Base-by-base conservation (phyloP, 176 grass and related monocot genomes). In the Ensete glaucum region DNA sequence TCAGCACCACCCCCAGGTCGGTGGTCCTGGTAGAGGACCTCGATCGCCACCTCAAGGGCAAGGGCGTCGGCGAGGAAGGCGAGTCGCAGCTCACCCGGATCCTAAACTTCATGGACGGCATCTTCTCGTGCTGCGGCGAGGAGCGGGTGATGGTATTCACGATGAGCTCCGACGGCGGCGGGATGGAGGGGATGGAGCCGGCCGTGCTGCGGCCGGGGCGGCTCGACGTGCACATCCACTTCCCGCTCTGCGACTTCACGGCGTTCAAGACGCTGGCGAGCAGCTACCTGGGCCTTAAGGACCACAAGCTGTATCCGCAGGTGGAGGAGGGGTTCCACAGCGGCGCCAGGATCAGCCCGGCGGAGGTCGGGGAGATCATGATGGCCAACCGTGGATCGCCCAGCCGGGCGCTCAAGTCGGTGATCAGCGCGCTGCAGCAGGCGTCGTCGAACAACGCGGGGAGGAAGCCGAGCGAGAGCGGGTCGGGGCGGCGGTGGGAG, bases 331-430 rank as follows among this genome's bases (percentile, higher is more conserved):
- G 80, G 15, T 95, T 99, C 86, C 91, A 91, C 54, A 82, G 43
- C 76, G 96, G 96, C 73, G 91, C 82, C 0, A 78, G 71, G 51
- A 82, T 99, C 57, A 99, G 91, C 88, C 96, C 86, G 16, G 91
- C 96, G 10, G 96, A 95, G 83, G 88, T 99, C 55, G 96, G 91
- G 48, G 96, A 99, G 87, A 99, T 99, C 72, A 95, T 99, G 96
- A 86, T 99, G 76, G 80, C 86, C 60, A 91, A 94, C 86, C 84
- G 85, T 9, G 91, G 69, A 0, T 95, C 91, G 34, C 88, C 91
- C 9, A 95, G 80, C 80, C 91, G 91, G 73, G 96, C 96, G 58
- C 83, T 99, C 67, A 90, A 90, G 79, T 85, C 84, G 26, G 91
- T 99, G 60, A 95, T 99, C 80, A 87, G 21, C 80, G 87, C 85